Conservation (phyloP, 2,329 filamentous ascomycete species). For the Aspergillus fumigatus region DNA sequence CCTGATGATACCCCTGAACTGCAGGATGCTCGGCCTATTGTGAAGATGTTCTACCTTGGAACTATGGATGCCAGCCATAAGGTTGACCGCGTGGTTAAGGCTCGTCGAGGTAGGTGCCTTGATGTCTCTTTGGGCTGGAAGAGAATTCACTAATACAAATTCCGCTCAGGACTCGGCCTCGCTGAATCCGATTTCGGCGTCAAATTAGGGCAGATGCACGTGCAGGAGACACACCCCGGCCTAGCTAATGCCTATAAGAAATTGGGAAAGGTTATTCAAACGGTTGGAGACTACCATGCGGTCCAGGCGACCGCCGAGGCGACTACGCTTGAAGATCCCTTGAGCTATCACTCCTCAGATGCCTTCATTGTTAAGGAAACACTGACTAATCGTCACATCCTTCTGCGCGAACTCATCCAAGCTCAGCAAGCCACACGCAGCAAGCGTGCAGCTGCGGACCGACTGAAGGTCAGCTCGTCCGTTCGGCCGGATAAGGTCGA, state of each 20-base stretch:
- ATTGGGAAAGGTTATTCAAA: constrained; percentile 88
- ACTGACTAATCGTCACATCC: constrained; percentile 92
- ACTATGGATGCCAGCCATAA: constrained; percentile 98
- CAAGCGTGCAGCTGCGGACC: constrained; percentile 80
- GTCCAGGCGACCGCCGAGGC: constrained; percentile 96
- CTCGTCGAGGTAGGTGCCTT: constrained; percentile 67
- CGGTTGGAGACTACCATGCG: constrained; percentile 89
- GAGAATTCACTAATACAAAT: constrained; percentile 2
- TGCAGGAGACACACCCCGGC: constrained; percentile 85
- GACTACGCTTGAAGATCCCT: constrained; percentile 85
- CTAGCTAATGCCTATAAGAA: constrained; percentile 89
- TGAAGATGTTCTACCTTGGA: constrained; percentile 93
- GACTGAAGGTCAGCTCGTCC: constrained; percentile 78
- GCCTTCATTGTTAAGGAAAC: constrained; percentile 98
- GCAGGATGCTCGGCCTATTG: constrained; percentile 79
- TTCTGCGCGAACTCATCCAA: constrained; percentile 87
- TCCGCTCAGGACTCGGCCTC: constrained; percentile 69
- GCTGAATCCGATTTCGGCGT: constrained; percentile 91
- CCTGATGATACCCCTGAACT: constrained; percentile 96
- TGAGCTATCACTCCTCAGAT: constrained; percentile 92
- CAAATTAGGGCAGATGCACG: constrained; percentile 79
- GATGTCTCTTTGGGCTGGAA: not conserved
- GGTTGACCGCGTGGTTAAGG: constrained; percentile 89
- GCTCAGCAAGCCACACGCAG: constrained; percentile 80
- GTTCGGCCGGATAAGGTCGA: constrained; percentile 95